phyloP scores from a whole-genome alignment of 1,139 yeast genomes.

The Magnusiomyces paraingens region DNA sequence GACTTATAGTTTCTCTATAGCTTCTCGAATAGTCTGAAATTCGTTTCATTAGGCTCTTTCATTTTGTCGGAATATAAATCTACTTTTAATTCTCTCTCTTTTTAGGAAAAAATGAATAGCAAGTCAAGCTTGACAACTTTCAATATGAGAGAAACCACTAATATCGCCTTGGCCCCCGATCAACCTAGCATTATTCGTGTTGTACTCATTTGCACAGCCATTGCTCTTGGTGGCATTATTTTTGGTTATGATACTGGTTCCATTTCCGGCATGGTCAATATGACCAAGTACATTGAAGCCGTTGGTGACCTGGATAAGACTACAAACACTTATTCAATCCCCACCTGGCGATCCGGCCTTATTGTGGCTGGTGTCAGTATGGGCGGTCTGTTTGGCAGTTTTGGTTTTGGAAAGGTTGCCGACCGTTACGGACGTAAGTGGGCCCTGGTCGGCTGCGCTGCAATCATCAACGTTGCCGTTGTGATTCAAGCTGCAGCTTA shows the following conservation, averaged over 20 bases:
- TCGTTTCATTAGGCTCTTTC: background rate
- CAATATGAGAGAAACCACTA: background rate
- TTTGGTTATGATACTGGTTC: constrained; percentile 57
- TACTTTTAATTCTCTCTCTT: background rate
- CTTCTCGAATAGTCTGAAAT: too few species aligned
- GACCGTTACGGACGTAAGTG: constrained; percentile 49
- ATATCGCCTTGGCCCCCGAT: background rate
- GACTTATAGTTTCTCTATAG: too few species aligned
- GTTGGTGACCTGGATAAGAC: background rate
- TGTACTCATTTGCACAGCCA: constrained; percentile 19
- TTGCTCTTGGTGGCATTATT: constrained; percentile 50
- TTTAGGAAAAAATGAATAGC: background rate
- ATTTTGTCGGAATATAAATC: background rate
- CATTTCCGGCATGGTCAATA: constrained; percentile 51
- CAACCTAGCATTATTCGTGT: background rate
- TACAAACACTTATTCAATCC: constrained; percentile 24
- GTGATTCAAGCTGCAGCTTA: constrained; percentile 47
- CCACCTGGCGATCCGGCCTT: constrained; percentile 43
- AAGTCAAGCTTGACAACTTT: background rate
- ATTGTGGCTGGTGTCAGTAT: constrained; percentile 48
- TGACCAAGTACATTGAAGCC: constrained; percentile 26
- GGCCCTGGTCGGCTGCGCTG: constrained; percentile 42
- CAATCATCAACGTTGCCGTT: constrained; percentile 46
- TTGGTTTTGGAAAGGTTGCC: constrained; percentile 42
- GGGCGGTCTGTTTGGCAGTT: constrained; percentile 50